Conservation (phyloP, 2,329 filamentous ascomycete species). For the Sphaerostilbella broomeana region DNA sequence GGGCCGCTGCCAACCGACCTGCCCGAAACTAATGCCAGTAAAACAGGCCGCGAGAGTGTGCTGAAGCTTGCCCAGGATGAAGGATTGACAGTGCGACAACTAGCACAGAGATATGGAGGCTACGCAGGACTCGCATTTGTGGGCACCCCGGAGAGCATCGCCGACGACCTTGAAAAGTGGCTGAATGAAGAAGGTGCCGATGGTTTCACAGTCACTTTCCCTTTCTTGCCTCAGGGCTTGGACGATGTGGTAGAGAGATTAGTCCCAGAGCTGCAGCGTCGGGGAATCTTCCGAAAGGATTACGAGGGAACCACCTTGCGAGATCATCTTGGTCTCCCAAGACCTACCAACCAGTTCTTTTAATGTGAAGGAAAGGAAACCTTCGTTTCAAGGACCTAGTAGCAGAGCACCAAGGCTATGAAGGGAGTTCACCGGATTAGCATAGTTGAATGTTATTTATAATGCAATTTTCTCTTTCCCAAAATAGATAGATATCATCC, state of each 20-base stretch:
- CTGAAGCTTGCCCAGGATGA: constrained; percentile 40
- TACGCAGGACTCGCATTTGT: constrained; percentile 46
- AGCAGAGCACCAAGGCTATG: too few species aligned
- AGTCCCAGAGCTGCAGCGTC: constrained; percentile 44
- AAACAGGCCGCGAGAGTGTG: constrained; percentile 38
- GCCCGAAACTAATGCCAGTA: constrained; percentile 49
- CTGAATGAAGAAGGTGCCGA: constrained; percentile 41
- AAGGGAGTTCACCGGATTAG: too few species aligned
- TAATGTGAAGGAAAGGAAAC: not conserved
- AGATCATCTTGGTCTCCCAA: constrained; percentile 46
- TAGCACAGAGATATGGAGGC: constrained; percentile 44
- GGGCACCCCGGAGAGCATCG: constrained; percentile 41
- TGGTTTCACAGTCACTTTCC: constrained; percentile 45
- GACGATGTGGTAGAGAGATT: constrained; percentile 41
- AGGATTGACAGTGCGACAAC: constrained; percentile 42
- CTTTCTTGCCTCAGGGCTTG: constrained; percentile 44
- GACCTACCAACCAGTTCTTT: constrained; percentile 37
- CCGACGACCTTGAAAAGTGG: constrained; percentile 44
- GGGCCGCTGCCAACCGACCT: constrained; percentile 40
- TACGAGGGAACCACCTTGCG: constrained; percentile 47
- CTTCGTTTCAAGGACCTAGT: too few species aligned
- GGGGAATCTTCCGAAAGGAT: constrained; percentile 44
- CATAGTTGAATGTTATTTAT: too few species aligned
- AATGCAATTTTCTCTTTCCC: too few species aligned
- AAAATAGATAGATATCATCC: too few species aligned